phyloP scores from a whole-genome alignment of 176 grass and related monocot genomes.

The Eleusine indica region DNA sequence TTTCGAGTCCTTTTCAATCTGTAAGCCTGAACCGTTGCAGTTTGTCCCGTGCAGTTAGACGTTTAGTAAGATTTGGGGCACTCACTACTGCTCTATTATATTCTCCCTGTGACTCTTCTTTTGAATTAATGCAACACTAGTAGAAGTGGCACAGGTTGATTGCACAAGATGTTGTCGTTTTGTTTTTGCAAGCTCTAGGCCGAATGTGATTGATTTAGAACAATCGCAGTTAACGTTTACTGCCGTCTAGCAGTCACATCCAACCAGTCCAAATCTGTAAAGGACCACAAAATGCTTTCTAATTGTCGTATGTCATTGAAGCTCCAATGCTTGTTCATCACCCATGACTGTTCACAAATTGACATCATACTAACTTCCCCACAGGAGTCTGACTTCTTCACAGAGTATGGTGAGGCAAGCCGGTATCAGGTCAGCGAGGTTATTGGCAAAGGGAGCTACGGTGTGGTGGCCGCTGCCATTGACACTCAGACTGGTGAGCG shows the following conservation, averaged over 20 bases:
- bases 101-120: background rate
- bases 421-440: constrained; percentile 85
- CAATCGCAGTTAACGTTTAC: background rate
- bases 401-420: constrained; percentile 78
- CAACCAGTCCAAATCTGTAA: background rate
- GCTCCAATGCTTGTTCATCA: background rate
- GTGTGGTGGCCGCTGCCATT: constrained; percentile 77
- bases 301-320: background rate
- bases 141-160: background rate
- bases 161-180: background rate
- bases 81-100: background rate
- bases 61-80: no score
- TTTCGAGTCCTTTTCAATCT: background rate
- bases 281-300: background rate
- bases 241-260: background rate
- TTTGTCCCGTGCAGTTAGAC: no score
- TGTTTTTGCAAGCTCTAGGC: background rate
- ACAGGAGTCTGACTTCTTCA: constrained; percentile 83
- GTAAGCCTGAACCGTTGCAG: background rate
- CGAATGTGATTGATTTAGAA: background rate
- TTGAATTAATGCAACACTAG: background rate
- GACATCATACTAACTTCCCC: background rate
- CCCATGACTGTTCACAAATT: background rate
- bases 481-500: constrained; percentile 81
- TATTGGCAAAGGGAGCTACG: constrained; percentile 87